These are phyloP conservation scores for Camellia japonica DNA, from an alignment of 148 eudicot species.

Conservation along the genomic window DNA sequence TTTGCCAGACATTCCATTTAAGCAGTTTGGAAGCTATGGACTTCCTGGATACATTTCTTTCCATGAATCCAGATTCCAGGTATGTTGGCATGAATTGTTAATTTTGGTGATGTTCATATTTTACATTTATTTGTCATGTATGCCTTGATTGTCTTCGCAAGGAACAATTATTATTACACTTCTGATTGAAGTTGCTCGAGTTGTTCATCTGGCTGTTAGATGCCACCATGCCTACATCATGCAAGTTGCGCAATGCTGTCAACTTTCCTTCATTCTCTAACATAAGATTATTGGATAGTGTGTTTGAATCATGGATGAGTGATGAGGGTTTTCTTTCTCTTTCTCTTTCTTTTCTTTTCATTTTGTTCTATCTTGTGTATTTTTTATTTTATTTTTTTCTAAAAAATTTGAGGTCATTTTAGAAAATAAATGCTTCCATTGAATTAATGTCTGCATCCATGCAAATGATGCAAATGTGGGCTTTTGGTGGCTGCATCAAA, in stretches of 20 bases:
- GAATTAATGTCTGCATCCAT: neutral
- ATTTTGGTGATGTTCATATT: neutral
- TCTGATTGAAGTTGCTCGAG: neutral
- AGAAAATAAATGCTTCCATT: neutral
- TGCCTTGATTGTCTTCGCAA: neutral
- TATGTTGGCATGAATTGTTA: conserved; percentile 22
- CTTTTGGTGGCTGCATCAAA: neutral
- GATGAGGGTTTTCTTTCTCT: neutral
- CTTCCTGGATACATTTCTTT: conserved; percentile 68
- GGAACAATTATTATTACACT: neutral
- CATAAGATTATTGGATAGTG: neutral
- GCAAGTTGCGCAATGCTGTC: neutral
- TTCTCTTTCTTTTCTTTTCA: neutral
- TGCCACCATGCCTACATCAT: neutral
- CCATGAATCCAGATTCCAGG: conserved; percentile 89
- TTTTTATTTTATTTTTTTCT: neutral
- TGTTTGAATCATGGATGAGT: neutral
- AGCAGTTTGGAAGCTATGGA: conserved; percentile 69
- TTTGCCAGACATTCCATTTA: conserved; percentile 54
- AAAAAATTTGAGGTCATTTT: neutral
- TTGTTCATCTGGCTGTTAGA: neutral
- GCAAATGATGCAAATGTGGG: neutral
- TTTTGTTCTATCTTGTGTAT: neutral
- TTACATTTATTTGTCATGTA: neutral
- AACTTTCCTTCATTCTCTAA: neutral